A percentile compares a stretch with the other conserved stretches of the same genome.
phyloP scores from a whole-genome alignment of 1,284 basidiomycete genomes.

The Ceratobasidium sp. region DNA sequence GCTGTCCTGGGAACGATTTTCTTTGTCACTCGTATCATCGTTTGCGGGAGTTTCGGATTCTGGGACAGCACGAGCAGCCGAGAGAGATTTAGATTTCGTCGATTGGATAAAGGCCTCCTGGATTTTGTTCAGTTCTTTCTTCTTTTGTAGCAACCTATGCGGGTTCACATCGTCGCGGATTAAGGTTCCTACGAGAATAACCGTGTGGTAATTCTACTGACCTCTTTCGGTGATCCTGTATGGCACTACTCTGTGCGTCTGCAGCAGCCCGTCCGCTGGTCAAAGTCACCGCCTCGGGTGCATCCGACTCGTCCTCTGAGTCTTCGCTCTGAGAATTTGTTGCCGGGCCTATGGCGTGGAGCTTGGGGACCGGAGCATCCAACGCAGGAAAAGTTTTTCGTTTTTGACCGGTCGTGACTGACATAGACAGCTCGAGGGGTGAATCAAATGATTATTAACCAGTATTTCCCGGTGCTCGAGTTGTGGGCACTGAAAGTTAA shows the following conservation, averaged over 20 bases:
- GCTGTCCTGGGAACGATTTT: not conserved
- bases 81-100: conserved; percentile 7
- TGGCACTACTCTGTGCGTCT: not conserved
- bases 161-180: not conserved
- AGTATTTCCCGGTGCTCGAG: not conserved
- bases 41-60: too few species aligned
- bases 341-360: not conserved
- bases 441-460: not conserved
- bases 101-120: conserved; percentile 28
- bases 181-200: not conserved
- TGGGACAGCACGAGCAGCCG: not conserved
- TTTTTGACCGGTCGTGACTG: not conserved
- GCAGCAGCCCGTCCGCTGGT: conserved; percentile 12
- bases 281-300: conserved; percentile 23
- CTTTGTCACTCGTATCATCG: not conserved
- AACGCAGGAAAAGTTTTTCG: conserved; percentile 35
- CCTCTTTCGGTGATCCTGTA: conserved; percentile 2
- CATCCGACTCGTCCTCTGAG: conserved; percentile 28
- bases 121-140: conserved; percentile 11
- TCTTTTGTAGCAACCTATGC: conserved; percentile 5
- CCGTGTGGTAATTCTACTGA: not conserved
- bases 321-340: not conserved
- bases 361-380: not conserved
- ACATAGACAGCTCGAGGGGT: not conserved
- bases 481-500: not conserved